Base-by-base conservation (phyloP, 352 stramenopile genomes). In the Globisporangium megalacanthum region DNA sequence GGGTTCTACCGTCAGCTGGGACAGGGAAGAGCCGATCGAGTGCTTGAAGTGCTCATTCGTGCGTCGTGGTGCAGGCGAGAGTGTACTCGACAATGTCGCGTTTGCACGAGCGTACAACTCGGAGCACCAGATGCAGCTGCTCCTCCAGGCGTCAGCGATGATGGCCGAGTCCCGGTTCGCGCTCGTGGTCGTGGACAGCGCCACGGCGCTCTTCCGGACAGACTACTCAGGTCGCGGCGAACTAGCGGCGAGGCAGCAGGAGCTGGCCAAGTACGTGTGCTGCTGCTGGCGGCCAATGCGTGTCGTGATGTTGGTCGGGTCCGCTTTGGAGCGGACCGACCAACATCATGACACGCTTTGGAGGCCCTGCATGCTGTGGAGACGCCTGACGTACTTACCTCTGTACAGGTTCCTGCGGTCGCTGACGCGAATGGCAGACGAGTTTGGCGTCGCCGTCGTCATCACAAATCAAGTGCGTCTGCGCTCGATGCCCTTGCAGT, bases 101-200 rank as follows among this genome's bases (percentile, higher is more conserved):
- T 99, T 98, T 62, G 97, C 97, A 19, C 89, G 97, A 52, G 97
- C 97, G 13, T 98, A 99, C 80, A 99, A 99, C 76, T 98, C 93
- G 46, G 97, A 99, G 62, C 97, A 99, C 69, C 97, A 99, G 72
- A 98, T 98, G 87, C 79, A 97, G 66, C 75, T 99, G 22, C 83
- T 99, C 48, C 91, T 97, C 54, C 95, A 98, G 68, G 97, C 97
- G 13, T 98, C 95, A 14, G 97, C 95, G 17, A 99, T 99, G 90
- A 99, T 99, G 97, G 84, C 92, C 4, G 96, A 99, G 71, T 97
- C 97, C 51, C 80, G 96, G 29, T 99, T 96, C 60, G 91, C 91
- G 7, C 83, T 98, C 7, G 83, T 98, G 17, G 84, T 99, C 29
- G 97, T 99, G 5, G 97, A 99, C 73, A 98, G 87, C 66, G 97